Evolutionary conservation across 352 stramenopile species (phyloP), one percentile per base, ranked within the genome.

Genomic region (Pythium utonaiense): DNA sequence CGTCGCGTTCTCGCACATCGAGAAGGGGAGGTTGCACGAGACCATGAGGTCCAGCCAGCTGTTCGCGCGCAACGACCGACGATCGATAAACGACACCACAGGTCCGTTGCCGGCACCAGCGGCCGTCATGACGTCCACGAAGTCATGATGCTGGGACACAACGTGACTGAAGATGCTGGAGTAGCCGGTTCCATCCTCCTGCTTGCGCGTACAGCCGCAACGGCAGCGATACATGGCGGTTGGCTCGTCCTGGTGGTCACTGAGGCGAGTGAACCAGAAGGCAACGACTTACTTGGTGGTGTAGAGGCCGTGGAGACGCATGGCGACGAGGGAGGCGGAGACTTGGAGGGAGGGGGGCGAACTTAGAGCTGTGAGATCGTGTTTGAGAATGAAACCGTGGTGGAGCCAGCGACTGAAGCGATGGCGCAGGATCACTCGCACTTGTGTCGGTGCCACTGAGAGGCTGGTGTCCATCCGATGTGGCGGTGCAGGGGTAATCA

Each of bases 21-120:
- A 49, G 36, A 57, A 57, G 24, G 34, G 51, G 22, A 57, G 25
- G 22, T 49, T 57, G 51, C 34, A 57, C 34, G 6, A 24, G 31
- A 57, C 21, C 34, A 49, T 38, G 19, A 40, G 17, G 25, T 59
- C 52, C 6, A 59, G 21, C 52, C 34, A 57, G 33, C 40, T 47
- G 40, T 25, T 25, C 40, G 40, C 40, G 19, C 40, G 40, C 40
- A 47, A 25, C 17, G 40, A 47, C 4, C 40, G 40, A 25, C 40
- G 40, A 12, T 47, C 40, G 40, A 47, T 25, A n/a, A 25, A 47
- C 17, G 40, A 22, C 40, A 47, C 40, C 19, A 25, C 17, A 25
- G 40, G 13, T 25, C 19, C 40, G 3, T 25, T 47, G 40, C 19
- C 19, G 17, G 40, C 40, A 6, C 40, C 40, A 47, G 19, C 40